Evolutionary conservation across 2,329 filamentous ascomycete genomes (phyloP), one percentile per base, ranked within the genome.

Genomic region (Clarireedia homoeocarpa): DNA sequence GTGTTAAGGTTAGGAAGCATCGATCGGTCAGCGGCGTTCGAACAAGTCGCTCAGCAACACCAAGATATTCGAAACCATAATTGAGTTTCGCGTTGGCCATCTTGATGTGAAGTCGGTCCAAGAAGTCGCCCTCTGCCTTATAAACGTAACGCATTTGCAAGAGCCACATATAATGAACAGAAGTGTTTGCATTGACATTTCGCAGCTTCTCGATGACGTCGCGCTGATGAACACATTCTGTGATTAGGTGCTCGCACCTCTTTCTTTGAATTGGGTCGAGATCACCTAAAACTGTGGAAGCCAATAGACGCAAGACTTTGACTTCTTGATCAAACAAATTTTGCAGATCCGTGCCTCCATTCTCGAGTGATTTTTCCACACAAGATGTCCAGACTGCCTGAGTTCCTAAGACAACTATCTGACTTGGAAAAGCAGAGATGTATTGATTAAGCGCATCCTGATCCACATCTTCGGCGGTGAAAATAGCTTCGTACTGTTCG

Each of bases 191-290:
- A 56, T 86, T 86, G 47, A 82, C 77, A 47, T 86, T 80, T 48
- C 91, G 81, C 26, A 99, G 82, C 71, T 89, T 95, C 67, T 92
- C 87, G 61, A 97, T 94, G 17, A 87, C 83, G 71, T 99, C 94
- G 59, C 94, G 88, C 72, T 99, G 95, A 70, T 99, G 94, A 14
- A 99, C 94, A 69, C 94, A 97, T 71, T 99, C 95, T 0, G 95
- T 99, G 68, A 99, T 99, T 62, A 99, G 81, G 72, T 96, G 92
- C 71, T 99, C 94, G 72, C 92, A 99, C 76, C 96, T 96, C 79
- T 96, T 96, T 60, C 94, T 83, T 68, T 88, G 83, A 50, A 96
- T 88, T 6, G 89, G 77, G 62, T 91, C 88, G 23, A 99, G 81
- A 66, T 99, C 91, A 40, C 89, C 89, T 15, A 99, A 78, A 12